Conservation (phyloP, 208 protist species). For the Crithidia mellificae region DNA sequence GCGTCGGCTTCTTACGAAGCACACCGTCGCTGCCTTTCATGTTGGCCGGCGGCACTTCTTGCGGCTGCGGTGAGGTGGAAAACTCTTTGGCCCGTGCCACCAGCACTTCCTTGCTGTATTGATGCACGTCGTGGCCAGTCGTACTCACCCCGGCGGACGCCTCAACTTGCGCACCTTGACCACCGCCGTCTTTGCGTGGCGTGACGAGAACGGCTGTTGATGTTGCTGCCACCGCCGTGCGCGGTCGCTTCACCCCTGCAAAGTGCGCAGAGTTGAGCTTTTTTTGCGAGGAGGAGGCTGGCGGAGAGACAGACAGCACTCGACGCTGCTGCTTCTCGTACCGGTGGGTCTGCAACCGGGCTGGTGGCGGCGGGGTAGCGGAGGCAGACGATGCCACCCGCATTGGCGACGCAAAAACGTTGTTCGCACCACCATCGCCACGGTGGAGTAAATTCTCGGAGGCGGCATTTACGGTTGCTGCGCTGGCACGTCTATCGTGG, state of each 20-base stretch:
- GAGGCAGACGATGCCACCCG: not conserved
- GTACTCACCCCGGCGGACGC: no score
- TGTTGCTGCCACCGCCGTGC: not conserved
- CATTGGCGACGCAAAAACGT: constrained; percentile 2
- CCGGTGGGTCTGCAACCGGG: not conserved
- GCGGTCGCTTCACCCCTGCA: not conserved
- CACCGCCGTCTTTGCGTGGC: no score
- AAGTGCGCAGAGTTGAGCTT: not conserved
- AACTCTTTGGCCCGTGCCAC: not conserved
- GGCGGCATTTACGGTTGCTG: no score
- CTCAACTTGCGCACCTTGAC: no score
- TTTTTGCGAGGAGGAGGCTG: not conserved
- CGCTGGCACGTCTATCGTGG: not conserved
- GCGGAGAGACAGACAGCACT: not conserved
- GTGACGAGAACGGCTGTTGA: not conserved
- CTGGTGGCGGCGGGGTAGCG: not conserved
- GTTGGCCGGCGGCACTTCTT: not conserved
- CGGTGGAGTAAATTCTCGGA: no score
- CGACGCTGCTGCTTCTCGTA: no score
- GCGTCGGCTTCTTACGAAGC: not conserved
- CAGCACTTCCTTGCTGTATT: not conserved
- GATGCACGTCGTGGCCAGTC: no score
- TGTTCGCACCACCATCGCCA: not conserved
- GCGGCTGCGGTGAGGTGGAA: not conserved
- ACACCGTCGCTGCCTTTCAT: not conserved